Percentiles rank a stretch among this genome's conserved stretches.
phyloP scores from a whole-genome alignment of 2,329 filamentous ascomycete species.

The Ophiosphaerella herpotricha region DNA sequence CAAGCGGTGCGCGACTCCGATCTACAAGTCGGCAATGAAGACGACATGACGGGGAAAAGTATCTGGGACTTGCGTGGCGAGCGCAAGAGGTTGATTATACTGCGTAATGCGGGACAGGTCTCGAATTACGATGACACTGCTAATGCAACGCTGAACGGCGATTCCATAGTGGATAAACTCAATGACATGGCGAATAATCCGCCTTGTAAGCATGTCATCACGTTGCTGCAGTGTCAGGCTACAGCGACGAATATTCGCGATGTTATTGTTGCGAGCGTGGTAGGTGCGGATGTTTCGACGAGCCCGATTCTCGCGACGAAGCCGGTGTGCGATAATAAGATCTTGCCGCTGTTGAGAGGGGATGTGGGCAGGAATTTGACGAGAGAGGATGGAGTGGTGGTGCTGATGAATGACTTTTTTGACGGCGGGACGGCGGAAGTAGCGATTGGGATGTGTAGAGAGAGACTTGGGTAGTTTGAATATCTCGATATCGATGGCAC shows the following conservation, averaged over 20 bases:
- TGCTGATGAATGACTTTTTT: slow-evolving; percentile 58
- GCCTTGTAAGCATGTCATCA: slow-evolving; percentile 26
- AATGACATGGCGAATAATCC: slow-evolving; percentile 23
- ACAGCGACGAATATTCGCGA: slow-evolving; percentile 57
- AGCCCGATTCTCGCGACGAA: slow-evolving; percentile 57
- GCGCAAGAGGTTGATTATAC: slow-evolving; percentile 32
- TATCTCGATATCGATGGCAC: no score
- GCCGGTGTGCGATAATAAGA: slow-evolving; percentile 54
- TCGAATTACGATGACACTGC: slow-evolving; percentile 43
- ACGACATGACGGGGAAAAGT: slow-evolving; percentile 33
- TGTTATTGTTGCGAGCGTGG: slow-evolving; percentile 53
- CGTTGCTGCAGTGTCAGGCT: slow-evolving; percentile 54
- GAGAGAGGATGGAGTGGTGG: slow-evolving; percentile 50
- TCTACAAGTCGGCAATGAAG: slow-evolving; percentile 23
- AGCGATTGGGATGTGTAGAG: slow-evolving; percentile 47
- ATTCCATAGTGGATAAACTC: slow-evolving; percentile 34
- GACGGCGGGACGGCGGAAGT: slow-evolving; percentile 57
- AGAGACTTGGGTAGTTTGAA: slow-evolving; percentile 27
- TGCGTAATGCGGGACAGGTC: slow-evolving; percentile 25
- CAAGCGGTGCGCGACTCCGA: slow-evolving; percentile 32
- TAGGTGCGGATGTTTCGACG: slow-evolving; percentile 52
- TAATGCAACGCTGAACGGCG: slow-evolving; percentile 38
- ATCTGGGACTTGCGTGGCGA: slow-evolving; percentile 32
- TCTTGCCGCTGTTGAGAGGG: slow-evolving; percentile 53
- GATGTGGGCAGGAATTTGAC: slow-evolving; percentile 48